Percentiles rank a stretch among this genome's conserved stretches.
These are phyloP conservation scores for Amesomyces nigricolor DNA, from an alignment of 2,329 filamentous ascomycete species.

Conservation along the genomic window DNA sequence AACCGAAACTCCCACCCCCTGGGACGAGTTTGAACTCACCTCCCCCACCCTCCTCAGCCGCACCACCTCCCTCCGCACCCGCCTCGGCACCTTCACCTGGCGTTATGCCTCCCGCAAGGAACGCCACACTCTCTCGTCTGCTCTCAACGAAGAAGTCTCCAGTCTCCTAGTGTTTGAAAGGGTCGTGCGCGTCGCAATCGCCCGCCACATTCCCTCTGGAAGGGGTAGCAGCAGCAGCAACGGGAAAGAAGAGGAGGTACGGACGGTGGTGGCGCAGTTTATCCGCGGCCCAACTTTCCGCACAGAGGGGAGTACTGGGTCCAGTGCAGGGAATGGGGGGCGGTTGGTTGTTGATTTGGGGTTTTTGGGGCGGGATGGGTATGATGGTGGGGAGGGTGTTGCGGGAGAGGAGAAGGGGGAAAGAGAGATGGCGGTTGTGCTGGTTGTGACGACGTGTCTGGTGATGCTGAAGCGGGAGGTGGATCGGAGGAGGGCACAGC, in stretches of 20 bases:
- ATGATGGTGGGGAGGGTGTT: background rate
- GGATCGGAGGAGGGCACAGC: constrained; percentile 49
- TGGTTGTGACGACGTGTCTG: constrained; percentile 52
- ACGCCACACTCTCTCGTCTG: constrained; percentile 33
- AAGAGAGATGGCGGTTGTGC: constrained; percentile 40
- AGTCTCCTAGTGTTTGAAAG: constrained; percentile 48
- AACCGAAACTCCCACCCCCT: background rate
- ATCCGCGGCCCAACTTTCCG: constrained; percentile 38
- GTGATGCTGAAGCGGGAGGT: constrained; percentile 62
- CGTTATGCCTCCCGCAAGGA: constrained; percentile 46
- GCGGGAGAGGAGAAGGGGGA: constrained; percentile 25
- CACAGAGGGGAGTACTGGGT: constrained; percentile 34
- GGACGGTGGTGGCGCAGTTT: constrained; percentile 38
- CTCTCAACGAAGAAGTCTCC: constrained; percentile 3
- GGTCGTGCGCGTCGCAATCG: constrained; percentile 32
- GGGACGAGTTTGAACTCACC: constrained; percentile 28
- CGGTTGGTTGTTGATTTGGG: constrained; percentile 39
- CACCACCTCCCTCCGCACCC: constrained; percentile 41
- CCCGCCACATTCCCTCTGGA: background rate
- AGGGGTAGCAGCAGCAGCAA: background rate
- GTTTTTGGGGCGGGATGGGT: constrained; percentile 24
- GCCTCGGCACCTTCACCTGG: constrained; percentile 51
- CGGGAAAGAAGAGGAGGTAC: constrained; percentile 24
- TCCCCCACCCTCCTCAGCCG: constrained; percentile 42
- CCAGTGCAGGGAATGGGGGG: constrained; percentile 47